Base-by-base conservation (phyloP, 805 yeast species). In the Candida coleopterorum region DNA sequence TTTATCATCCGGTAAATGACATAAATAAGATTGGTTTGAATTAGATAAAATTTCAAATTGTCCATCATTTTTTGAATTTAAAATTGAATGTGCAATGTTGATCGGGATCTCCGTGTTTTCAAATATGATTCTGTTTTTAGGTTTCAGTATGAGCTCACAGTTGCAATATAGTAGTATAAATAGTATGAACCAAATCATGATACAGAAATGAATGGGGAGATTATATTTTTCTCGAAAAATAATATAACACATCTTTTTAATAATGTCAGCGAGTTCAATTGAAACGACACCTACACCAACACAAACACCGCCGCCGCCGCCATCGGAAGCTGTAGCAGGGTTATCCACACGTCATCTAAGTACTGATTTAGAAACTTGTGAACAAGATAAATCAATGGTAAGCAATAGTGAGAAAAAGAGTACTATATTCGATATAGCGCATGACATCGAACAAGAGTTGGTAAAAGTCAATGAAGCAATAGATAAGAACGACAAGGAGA, bases 291-390 rank as follows among this genome's bases (percentile, higher is more conserved):
- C n/a, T n/a, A n/a, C n/a, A n/a, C n/a, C n/a, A n/a, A n/a, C n/a
- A n/a, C n/a, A n/a, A n/a, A n/a, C n/a, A 9, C 36, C 40, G 4
- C 32, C 40, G 4, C 36, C 38, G 22, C 36, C 40, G 4, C 32
- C 40, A 6, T 33, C 38, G 9, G 41, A 38, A 16, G 16, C 10
- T 14, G 37, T 4, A 26, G 23, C 26, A 6, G 68, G 60, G 1
- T 58, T 64, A 25, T 52, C 58, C 10, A 65, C 71, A 5, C 60
- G 65, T 2, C 58, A 56, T 21, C 42, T 62, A 21, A 51, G 53
- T 4, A 56, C 52, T 20, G 32, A 25, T 4, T 4, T 10, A 4
- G 31, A 34, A 6, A 17, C 4, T 9, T 16, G 5, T 22, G 12
- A 25, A 8, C 7, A 17, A 8, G 12, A 17, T 18, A 9, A 11